phyloP scores from a whole-genome alignment of 2,329 filamentous ascomycete species.

The Orbilia oligospora region DNA sequence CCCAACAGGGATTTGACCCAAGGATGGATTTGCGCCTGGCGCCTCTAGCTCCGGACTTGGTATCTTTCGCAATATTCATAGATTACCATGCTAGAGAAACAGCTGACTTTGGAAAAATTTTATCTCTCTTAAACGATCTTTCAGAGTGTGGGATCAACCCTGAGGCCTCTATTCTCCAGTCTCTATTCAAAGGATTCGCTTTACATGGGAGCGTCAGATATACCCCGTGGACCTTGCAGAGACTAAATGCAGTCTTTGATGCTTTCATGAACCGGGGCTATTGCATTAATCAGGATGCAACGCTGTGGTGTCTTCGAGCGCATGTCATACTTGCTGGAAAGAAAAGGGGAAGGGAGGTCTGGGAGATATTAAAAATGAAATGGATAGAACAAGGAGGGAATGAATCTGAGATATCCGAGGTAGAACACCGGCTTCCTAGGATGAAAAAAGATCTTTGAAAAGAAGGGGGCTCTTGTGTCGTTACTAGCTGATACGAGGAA shows the following conservation, averaged over 20 bases:
- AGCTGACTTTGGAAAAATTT: conserved; percentile 80
- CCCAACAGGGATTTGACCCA: conserved; percentile 50
- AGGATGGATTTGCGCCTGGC: conserved; percentile 52
- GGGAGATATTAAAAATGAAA: conserved; percentile 48
- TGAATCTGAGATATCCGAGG: conserved; percentile 38
- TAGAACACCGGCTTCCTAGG: conserved; percentile 45
- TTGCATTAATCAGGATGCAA: conserved; percentile 42
- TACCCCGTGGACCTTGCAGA: conserved; percentile 79
- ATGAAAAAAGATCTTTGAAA: conserved; percentile 32
- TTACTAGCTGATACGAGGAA: too few relatives aligned
- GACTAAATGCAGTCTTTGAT: conserved; percentile 78
- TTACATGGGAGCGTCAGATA: conserved; percentile 76
- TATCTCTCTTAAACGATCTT: conserved; percentile 85
- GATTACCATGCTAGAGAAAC: conserved; percentile 77
- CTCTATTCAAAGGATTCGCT: conserved; percentile 86
- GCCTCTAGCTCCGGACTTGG: conserved; percentile 50
- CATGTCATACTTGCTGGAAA: conserved; percentile 64
- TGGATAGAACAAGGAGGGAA: conserved; percentile 55
- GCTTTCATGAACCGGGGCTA: conserved; percentile 72
- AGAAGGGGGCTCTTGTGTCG: not conserved
- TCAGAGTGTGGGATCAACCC: conserved; percentile 76
- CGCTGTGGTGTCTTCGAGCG: conserved; percentile 61
- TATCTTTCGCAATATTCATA: conserved; percentile 75
- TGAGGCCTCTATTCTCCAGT: conserved; percentile 82
- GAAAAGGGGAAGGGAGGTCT: conserved; percentile 62